Evolutionary conservation across 2,329 filamentous ascomycete species (phyloP), one percentile per base, ranked within the genome.

Genomic region (Apiospora aurea): DNA sequence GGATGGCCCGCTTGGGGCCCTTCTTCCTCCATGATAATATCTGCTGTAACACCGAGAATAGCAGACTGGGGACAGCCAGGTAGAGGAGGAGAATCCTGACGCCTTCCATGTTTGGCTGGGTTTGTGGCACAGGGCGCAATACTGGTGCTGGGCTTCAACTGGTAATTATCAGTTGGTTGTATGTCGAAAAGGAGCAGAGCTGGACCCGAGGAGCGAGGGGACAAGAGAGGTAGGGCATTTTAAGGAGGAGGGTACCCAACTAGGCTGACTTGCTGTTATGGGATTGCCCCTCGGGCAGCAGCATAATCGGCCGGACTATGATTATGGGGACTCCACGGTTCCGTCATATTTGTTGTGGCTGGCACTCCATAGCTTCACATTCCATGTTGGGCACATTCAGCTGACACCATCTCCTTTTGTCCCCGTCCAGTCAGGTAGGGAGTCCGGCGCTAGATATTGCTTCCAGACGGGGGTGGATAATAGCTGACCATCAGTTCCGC

Each of bases 51-150:
- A 78, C 79, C 10, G 84, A 85, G 71, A 84, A 80, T 46, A 86
- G 74, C 34, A 87, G 78, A 71, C 84, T 82, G 8, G 85, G 84
- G 44, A 86, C 79, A 47, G 85, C 85, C 69, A 87, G 76, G 74
- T 85, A 86, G 26, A 86, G 79, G 47, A 86, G 75, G 43, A 86
- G 67, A 21, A 85, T 73, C 43, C 82, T 77, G 69, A 85, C 71
- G 67, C 76, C 79, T 73, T 85, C 83, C 83, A 85, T 85, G 38
- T n/a, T 70, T n/a, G 49, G 70, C 47, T 41, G 18, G 18, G 10
- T 7, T 38, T 5, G 18, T 8, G 10, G 29, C 13, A n/a, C 34
- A 64, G 57, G 34, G 57, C 10, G 34, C 18, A 41, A 14, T 8
- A 16, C 29, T 57, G 57, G 11, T 64, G 57, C 2, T 14, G 57